Percentiles rank a stretch among this genome's conserved stretches.
Evolutionary conservation across 106 monocot species (phyloP).

Genomic region (Dendrobium catenatum): DNA sequence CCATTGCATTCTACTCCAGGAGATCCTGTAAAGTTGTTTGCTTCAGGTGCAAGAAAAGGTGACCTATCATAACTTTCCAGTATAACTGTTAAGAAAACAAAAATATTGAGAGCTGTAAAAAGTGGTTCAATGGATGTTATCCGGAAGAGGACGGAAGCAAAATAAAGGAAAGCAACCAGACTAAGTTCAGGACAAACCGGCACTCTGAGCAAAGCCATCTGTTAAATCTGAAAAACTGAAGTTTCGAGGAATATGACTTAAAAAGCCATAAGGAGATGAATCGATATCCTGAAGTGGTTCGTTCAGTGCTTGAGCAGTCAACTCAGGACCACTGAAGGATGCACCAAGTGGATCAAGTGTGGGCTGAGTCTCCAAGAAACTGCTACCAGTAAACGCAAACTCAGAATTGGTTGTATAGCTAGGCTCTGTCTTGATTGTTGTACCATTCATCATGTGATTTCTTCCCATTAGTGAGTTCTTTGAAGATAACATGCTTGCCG

Average conservation of each 20-base stretch:
- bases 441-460: constrained; percentile 41
- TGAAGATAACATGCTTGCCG: constrained; percentile 38
- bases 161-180: neutral
- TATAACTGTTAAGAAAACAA: constrained; percentile 47
- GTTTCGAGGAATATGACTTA: constrained; percentile 83
- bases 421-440: constrained; percentile 58
- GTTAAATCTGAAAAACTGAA: constrained; percentile 94
- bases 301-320: constrained; percentile 47
- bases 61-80: constrained; percentile 78
- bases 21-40: constrained; percentile 54
- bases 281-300: constrained; percentile 64
- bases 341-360: constrained; percentile 50
- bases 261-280: constrained; percentile 58
- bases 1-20: constrained; percentile 43
- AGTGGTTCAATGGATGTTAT: neutral
- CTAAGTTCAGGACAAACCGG: constrained; percentile 32
- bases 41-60: constrained; percentile 60
- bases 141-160: neutral
- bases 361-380: constrained; percentile 48
- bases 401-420: constrained; percentile 53
- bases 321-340: constrained; percentile 58
- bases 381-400: constrained; percentile 41
- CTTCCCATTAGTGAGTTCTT: constrained; percentile 35
- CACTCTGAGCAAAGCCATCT: constrained; percentile 66
- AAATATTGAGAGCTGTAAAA: neutral